Percentiles rank a stretch among this genome's conserved stretches.
phyloP scores from a whole-genome alignment of 192 early-diverging fungal genomes.

The Linnemannia zychae region DNA sequence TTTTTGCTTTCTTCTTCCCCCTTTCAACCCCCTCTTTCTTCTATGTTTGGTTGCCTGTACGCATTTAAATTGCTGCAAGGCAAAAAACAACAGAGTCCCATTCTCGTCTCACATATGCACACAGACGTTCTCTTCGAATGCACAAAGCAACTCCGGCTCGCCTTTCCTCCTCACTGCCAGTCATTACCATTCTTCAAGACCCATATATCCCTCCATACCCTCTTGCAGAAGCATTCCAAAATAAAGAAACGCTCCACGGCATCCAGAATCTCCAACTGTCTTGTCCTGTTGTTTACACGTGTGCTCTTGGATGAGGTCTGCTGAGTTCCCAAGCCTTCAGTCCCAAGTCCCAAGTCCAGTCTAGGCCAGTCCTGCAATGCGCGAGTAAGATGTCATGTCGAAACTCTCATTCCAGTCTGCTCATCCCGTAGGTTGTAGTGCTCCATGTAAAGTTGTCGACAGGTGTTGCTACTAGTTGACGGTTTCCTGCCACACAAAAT shows the following conservation, averaged over 20 bases:
- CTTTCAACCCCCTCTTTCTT: neutral
- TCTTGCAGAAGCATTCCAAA: neutral
- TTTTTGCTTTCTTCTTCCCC: neutral
- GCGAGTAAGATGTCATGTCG: neutral
- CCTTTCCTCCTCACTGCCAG: neutral
- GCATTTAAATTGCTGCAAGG: constrained; percentile 3
- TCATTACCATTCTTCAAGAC: neutral
- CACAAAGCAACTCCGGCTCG: neutral
- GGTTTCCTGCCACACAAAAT: too few relatives aligned
- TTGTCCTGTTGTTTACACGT: neutral
- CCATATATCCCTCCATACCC: neutral
- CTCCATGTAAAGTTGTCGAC: neutral
- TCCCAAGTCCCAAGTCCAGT: too few relatives aligned
- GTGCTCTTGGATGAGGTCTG: neutral
- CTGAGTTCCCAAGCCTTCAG: neutral
- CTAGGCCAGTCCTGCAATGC: neutral
- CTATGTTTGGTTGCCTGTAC: neutral
- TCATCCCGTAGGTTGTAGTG: neutral
- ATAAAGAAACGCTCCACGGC: neutral
- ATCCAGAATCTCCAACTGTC: neutral
- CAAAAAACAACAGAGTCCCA: neutral
- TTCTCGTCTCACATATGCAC: too few relatives aligned
- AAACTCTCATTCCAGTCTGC: neutral
- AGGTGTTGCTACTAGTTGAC: too few relatives aligned
- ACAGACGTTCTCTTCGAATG: neutral